Base-by-base conservation (phyloP, 1,139 yeast species). In the Protomyces lactucae-debilis region DNA sequence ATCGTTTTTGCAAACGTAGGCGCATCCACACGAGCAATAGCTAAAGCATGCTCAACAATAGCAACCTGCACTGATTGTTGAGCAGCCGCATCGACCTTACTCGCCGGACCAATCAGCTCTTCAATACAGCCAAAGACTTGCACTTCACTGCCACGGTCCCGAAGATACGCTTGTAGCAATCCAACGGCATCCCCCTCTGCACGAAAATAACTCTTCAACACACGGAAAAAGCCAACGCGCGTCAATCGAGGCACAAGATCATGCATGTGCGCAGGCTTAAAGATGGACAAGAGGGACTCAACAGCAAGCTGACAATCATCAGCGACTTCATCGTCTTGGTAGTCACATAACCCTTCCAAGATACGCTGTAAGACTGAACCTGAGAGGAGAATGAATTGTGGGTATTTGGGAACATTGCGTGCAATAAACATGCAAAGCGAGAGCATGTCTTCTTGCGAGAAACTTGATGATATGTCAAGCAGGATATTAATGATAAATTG, bases 291-390 rank as follows among this genome's bases (percentile, higher is more conserved):
- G 18, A 91, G 72, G 57, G 89, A 81, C 70, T 85, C 88, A 16
- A 89, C 75, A 0, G 93, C 91, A 64, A 86, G 76, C 71, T 90
- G 93, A 71, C 90, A 83, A 69, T 88, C 95, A 52, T 78, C 80
- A 57, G 77, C 79, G 48, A 79, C 71, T 66, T 64, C 70, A 1
- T 67, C 57, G 1, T 75, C 76, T 1, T 72, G 73, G 16, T 77
- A 76, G n/a, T 76, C 71, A 69, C 91, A 85, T 40, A 89, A 76
- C 12, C 75, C 76, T 3, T 78, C 76, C 28, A 88, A 76, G 3
- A 87, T 76, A 6, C 75, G 73, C 3, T 80, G 78, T 52, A 87
- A 73, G 0, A 78, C 75, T 3, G 84, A 78, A 60, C 86, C 92
- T 0, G 92, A 83, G 1, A 90, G 75, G 52, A 88, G 78, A 14